phyloP scores from a whole-genome alignment of 208 protist species.

The Leishmania tropica region DNA sequence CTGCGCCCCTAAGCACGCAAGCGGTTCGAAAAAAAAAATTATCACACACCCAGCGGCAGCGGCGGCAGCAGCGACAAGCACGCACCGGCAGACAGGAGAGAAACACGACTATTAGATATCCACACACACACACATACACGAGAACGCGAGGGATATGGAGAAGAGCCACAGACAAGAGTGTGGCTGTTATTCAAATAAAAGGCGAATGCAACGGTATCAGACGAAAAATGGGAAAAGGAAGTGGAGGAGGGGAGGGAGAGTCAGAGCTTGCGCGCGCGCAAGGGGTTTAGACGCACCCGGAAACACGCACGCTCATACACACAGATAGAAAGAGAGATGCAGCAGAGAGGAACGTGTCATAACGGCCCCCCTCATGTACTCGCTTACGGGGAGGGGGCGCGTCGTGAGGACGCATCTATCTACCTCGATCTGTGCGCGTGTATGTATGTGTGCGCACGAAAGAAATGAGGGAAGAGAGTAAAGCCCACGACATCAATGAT shows the following conservation, averaged over 20 bases:
- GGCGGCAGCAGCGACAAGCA: not conserved
- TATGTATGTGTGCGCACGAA: not conserved
- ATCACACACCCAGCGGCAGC: not conserved
- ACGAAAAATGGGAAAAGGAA: not conserved
- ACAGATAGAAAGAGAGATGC: not conserved
- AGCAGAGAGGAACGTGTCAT: not conserved
- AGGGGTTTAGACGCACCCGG: not conserved
- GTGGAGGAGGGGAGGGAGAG: not conserved
- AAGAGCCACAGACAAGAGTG: too few relatives aligned
- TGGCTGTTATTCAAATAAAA: too few relatives aligned
- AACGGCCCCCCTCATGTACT: not conserved
- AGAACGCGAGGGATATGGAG: too few relatives aligned
- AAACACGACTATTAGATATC: too few relatives aligned
- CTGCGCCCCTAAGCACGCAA: too few relatives aligned
- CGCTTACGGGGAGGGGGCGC: too few relatives aligned
- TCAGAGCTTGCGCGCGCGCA: not conserved
- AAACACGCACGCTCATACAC: not conserved
- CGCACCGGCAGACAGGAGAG: too few relatives aligned
- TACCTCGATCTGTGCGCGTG: not conserved
- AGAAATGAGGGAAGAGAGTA: not conserved
- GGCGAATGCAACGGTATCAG: too few relatives aligned
- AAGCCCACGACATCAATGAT: too few relatives aligned
- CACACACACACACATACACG: too few relatives aligned
- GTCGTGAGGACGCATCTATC: too few relatives aligned
- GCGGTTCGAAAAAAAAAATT: too few relatives aligned